A percentile compares a stretch with the other conserved stretches of the same genome.
Conservation (phyloP, 768 basidiomycete species). For the Xerocomellus intermedius region DNA sequence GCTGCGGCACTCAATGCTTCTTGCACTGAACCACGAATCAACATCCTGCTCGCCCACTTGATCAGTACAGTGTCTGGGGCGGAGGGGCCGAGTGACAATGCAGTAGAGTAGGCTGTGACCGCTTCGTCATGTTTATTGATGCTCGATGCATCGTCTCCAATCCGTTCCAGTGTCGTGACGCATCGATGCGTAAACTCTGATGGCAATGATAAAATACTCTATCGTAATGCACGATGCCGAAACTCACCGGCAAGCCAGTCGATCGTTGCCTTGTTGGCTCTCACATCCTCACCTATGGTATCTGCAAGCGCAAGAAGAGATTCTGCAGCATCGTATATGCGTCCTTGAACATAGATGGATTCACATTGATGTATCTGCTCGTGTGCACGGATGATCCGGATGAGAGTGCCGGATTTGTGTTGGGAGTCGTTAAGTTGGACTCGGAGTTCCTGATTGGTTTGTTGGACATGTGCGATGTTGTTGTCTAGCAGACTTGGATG, state of each 20-base stretch:
- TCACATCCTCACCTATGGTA: neutral
- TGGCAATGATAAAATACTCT: neutral
- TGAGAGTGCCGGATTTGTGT: neutral
- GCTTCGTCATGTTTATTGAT: neutral
- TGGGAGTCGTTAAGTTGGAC: neutral
- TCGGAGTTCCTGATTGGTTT: neutral
- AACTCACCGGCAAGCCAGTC: slow-evolving; percentile 10
- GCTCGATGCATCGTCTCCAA: neutral
- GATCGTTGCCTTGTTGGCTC: neutral
- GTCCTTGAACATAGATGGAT: neutral
- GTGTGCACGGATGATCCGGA: neutral
- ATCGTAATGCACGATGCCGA: fast-evolving
- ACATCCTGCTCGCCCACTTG: neutral
- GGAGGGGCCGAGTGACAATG: neutral
- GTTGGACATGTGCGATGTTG: too few species aligned
- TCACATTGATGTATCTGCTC: too few species aligned
- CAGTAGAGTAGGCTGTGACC: neutral
- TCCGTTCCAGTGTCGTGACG: neutral
- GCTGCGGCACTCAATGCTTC: neutral
- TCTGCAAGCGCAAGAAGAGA: neutral
- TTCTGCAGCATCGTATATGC: neutral
- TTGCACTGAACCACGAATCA: neutral
- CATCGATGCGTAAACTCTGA: slow-evolving; percentile 6
- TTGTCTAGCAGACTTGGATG: too few species aligned
- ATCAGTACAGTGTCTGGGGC: neutral